Evolutionary conservation across 129 eudicot species (phyloP).

Genomic region (carrot (Daucus carota)): DNA sequence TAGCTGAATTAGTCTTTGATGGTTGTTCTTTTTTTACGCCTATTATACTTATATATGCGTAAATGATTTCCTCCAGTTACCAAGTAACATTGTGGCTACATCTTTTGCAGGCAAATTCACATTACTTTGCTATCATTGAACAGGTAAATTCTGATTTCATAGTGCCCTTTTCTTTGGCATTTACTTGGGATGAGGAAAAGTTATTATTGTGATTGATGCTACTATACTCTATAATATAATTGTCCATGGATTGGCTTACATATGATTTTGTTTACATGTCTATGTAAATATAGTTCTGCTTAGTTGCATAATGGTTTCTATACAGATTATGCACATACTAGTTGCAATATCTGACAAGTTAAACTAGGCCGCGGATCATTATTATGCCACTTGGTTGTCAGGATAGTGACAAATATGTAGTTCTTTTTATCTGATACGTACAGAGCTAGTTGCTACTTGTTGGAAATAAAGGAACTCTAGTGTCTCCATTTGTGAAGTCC

Average conservation of each 20-base stretch:
- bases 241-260: neutral
- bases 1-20: neutral
- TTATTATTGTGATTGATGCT: neutral
- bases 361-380: neutral
- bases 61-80: neutral
- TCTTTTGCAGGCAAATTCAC: constrained; percentile 92
- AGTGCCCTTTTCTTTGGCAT: neutral
- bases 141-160: constrained; percentile 39
- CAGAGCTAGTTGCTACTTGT: neutral
- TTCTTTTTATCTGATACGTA: neutral
- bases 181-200: neutral
- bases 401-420: neutral
- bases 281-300: neutral
- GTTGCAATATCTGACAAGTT: neutral
- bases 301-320: neutral
- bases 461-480: neutral
- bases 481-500: neutral
- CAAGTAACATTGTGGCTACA: neutral
- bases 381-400: neutral
- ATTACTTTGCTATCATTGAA: constrained; percentile 94
- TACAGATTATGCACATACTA: neutral
- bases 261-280: neutral
- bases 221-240: neutral
- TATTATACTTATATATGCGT: neutral
- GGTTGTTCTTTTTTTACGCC: neutral